Evolutionary conservation across 78 protist genomes (phyloP), one percentile per base, ranked within the genome.

Genomic region (Dictyostelium capitatum): DNA sequence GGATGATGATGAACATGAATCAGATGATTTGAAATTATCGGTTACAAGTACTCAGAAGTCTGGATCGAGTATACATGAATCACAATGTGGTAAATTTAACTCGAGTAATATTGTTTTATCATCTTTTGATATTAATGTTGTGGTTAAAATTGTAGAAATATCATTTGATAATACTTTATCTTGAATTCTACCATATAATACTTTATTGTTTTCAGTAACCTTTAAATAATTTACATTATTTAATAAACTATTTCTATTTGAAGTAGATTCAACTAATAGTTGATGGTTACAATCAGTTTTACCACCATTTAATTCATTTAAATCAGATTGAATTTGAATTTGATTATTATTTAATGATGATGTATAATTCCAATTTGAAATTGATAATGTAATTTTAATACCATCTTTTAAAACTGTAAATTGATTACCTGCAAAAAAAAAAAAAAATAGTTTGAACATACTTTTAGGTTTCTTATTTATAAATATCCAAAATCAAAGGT

Each of bases 381-480:
- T 67, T 41, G 73, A 41, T 25, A 80, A 46, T n/a, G 87, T 25
- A n/a, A 80, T 28, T 47, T 80, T 80, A 23, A 80, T 11, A 17
- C 73, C 67, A 47, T 46, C 70, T n/a, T 19, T n/a, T n/a, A 12
- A 14, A n/a, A 56, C 67, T 0, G 48, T 80, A 10, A 32, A 56
- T 43, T 62, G 17, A 8, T 20, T 41, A 19, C 87, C 87, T 46
- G 77, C 87, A 64, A 80, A 80, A n/a, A n/a, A n/a, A n/a, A n/a
- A n/a, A n/a, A n/a, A n/a, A n/a, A n/a, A n/a, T n/a, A n/a, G n/a
- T n/a, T n/a, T n/a, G n/a, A n/a, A n/a, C n/a, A n/a, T n/a, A n/a
- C n/a, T n/a, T n/a, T n/a, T n/a, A n/a, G n/a, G n/a, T n/a, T n/a
- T n/a, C n/a, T n/a, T n/a, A n/a, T n/a, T n/a, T n/a, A n/a, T n/a